Conservation (phyloP, 2,329 filamentous ascomycete species). For the Cryphonectria parasitica region DNA sequence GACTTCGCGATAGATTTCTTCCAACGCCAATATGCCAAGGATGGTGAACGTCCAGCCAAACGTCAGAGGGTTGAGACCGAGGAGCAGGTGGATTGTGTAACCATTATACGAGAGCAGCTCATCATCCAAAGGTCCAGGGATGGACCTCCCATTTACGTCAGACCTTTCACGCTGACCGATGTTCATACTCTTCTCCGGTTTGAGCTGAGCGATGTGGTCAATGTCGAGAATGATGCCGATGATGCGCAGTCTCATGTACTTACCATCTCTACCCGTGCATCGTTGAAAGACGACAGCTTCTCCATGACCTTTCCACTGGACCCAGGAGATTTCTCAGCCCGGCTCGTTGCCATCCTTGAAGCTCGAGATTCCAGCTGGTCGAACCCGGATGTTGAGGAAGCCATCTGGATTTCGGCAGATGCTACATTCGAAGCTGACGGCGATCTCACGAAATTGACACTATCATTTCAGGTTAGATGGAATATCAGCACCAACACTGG, state of each 20-base stretch:
- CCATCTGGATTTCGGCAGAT: conserved; percentile 28
- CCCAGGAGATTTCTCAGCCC: conserved; percentile 14
- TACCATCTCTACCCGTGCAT: conserved; percentile 20
- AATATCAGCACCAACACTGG: conserved; percentile 31
- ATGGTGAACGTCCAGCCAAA: conserved; percentile 29
- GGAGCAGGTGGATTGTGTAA: conserved; percentile 21
- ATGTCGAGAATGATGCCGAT: conserved; percentile 5
- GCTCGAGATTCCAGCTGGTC: conserved; percentile 19
- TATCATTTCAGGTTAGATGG: conserved; percentile 37
- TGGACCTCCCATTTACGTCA: neutral
- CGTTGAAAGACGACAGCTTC: conserved; percentile 6
- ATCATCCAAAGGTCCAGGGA: conserved; percentile 14
- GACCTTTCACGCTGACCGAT: neutral
- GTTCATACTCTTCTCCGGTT: conserved; percentile 20
- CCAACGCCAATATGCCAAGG: conserved; percentile 7
- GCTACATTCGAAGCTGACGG: conserved; percentile 4
- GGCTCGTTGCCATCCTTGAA: neutral
- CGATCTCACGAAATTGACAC: conserved; percentile 6
- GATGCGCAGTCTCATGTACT: conserved; percentile 22
- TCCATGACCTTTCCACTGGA: conserved; percentile 21
- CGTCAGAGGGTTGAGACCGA: conserved; percentile 19
- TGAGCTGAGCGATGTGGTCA: conserved; percentile 17
- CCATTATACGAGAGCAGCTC: conserved; percentile 28
- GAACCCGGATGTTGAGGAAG: conserved; percentile 24
- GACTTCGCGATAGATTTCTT: conserved; percentile 12